Evolutionary conservation across 2,329 filamentous ascomycete genomes (phyloP).

Genomic region (Bisporella sp.): DNA sequence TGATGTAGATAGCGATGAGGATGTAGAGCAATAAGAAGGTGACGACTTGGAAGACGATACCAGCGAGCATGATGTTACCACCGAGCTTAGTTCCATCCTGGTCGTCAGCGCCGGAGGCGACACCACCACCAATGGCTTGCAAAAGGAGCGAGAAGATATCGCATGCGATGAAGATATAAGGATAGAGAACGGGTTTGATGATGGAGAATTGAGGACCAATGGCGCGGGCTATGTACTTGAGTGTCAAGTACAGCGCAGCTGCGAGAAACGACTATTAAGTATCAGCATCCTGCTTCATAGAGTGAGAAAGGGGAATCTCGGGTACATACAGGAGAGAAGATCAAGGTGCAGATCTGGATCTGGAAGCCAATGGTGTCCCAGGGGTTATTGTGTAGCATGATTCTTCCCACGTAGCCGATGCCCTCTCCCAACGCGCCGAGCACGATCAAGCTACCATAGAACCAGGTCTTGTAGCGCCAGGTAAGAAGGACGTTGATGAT

Average conservation of each 20-base stretch:
- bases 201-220: constrained; percentile 10
- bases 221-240: constrained; percentile 26
- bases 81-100: constrained; percentile 13
- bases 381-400: constrained; percentile 42
- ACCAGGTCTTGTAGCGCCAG: constrained; percentile 44
- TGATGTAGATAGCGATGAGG: constrained; percentile 34
- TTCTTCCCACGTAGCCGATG: constrained; percentile 48
- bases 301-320: not conserved
- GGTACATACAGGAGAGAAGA: constrained; percentile 22
- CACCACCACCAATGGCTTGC: constrained; percentile 50
- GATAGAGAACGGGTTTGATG: constrained; percentile 37
- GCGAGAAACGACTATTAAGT: constrained; percentile 40
- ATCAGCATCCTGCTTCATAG: not conserved
- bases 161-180: constrained; percentile 50
- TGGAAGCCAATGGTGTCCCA: constrained; percentile 37
- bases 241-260: constrained; percentile 54
- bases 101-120: constrained; percentile 31
- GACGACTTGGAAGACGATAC: constrained; percentile 32
- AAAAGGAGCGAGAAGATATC: constrained; percentile 50
- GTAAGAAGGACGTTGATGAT: constrained; percentile 37
- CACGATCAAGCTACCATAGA: constrained; percentile 38
- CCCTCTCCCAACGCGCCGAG: constrained; percentile 44
- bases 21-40: constrained; percentile 20
- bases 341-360: constrained; percentile 38
- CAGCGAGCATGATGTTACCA: constrained; percentile 30